A percentile compares a stretch with the other conserved stretches of the same genome.
These are phyloP conservation scores for Solanum virginianum DNA, from an alignment of 257 asterid genomes.

Conservation along the genomic window DNA sequence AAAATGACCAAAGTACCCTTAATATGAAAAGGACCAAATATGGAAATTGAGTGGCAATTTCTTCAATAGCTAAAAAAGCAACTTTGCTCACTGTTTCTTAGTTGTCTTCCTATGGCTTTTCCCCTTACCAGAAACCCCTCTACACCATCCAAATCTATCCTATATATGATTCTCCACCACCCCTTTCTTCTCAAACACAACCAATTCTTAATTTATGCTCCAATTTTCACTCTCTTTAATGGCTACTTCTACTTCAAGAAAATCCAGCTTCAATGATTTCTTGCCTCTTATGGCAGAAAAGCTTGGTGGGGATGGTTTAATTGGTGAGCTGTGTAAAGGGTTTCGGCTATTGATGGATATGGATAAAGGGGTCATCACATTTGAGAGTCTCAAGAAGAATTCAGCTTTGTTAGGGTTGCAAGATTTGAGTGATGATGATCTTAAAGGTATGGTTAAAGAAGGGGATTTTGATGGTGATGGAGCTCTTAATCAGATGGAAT, in stretches of 20 bases:
- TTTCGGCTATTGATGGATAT: slow-evolving; percentile 34
- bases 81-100: background rate
- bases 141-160: background rate
- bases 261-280: slow-evolving; percentile 33
- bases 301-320: slow-evolving; percentile 47
- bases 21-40: background rate
- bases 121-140: background rate
- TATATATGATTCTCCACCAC: background rate
- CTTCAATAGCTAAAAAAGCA: background rate
- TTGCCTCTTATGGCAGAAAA: slow-evolving; percentile 51
- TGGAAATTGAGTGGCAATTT: slow-evolving; percentile 1
- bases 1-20: background rate
- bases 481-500: slow-evolving; percentile 52
- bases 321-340: slow-evolving; percentile 47
- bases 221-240: background rate
- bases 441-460: slow-evolving; percentile 30
- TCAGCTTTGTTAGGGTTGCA: slow-evolving; percentile 32
- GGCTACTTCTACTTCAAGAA: background rate
- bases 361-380: slow-evolving; percentile 33
- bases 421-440: slow-evolving; percentile 34
- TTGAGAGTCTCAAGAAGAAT: slow-evolving; percentile 41
- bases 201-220: background rate
- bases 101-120: slow-evolving; percentile 1
- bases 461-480: slow-evolving; percentile 59
- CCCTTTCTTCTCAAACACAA: background rate